Evolutionary conservation across 257 asterid genomes (phyloP).

Genomic region (Petunia axillaris): DNA sequence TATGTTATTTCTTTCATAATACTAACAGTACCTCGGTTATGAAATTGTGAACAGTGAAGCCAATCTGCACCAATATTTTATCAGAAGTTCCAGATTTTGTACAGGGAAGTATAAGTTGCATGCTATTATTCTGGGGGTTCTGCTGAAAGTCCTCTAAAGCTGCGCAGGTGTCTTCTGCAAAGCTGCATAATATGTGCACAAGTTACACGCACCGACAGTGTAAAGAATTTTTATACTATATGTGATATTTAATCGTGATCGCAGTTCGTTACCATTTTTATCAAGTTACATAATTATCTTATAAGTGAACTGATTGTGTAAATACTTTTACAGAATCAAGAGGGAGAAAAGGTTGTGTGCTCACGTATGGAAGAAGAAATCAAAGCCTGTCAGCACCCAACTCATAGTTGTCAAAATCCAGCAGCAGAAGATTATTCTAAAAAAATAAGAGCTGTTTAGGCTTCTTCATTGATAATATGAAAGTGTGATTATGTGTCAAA

Average conservation of each 20-base stretch:
- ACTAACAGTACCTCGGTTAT: conserved; percentile 45
- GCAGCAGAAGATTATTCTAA: conserved; percentile 53
- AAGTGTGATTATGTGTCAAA: not conserved
- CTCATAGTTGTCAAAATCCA: conserved; percentile 55
- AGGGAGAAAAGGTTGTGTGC: conserved; percentile 25
- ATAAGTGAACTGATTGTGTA: not conserved
- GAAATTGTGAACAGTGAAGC: conserved; percentile 46
- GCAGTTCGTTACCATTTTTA: not conserved
- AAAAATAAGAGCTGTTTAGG: conserved; percentile 16
- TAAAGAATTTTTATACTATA: too few species aligned
- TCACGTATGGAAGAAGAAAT: conserved; percentile 56
- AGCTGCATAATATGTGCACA: conserved; percentile 35
- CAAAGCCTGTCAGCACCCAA: conserved; percentile 59
- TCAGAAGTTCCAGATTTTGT: conserved; percentile 34
- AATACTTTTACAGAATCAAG: not conserved
- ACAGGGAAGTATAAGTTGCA: conserved; percentile 49
- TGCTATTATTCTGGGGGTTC: conserved; percentile 48
- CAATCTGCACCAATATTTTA: conserved; percentile 42
- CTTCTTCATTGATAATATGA: not conserved
- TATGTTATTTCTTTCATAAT: not conserved
- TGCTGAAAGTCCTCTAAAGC: conserved; percentile 46
- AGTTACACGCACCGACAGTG: not conserved
- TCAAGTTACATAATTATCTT: not conserved
- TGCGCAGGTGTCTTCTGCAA: conserved; percentile 54
- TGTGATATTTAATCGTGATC: too few species aligned